phyloP scores from a whole-genome alignment of 23 red algal genomes.

The Cyanidiococcus yangmingshanensis region DNA sequence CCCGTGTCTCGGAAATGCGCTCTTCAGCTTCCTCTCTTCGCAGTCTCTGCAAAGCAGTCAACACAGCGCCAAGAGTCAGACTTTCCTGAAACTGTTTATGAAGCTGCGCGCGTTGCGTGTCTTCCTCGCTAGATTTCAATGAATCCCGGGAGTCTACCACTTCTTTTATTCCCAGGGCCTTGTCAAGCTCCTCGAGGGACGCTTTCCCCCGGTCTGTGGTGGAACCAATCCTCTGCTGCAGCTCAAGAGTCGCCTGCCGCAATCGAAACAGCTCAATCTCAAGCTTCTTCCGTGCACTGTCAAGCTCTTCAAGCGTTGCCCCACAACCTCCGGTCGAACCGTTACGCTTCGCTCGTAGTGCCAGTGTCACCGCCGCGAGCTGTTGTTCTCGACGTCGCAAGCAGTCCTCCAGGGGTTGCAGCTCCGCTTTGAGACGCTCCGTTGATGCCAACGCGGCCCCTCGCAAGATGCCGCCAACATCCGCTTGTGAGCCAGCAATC shows the following conservation, averaged over 20 bases:
- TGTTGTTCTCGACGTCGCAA: conserved; percentile 11
- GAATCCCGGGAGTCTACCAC: neutral
- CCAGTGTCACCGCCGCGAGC: neutral
- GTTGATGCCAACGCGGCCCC: neutral
- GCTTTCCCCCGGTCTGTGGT: neutral
- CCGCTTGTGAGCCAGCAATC: neutral
- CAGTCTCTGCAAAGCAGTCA: neutral
- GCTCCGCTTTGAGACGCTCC: neutral
- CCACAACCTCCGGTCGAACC: neutral
- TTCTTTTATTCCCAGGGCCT: neutral
- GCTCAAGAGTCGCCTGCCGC: neutral
- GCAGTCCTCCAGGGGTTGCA: neutral
- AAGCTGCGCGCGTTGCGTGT: neutral
- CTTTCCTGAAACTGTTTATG: neutral
- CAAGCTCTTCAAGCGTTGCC: neutral
- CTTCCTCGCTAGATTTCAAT: neutral
- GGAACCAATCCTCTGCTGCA: neutral
- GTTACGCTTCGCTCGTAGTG: neutral
- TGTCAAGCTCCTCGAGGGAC: neutral
- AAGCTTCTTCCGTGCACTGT: neutral
- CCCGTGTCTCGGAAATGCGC: neutral
- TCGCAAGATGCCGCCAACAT: neutral
- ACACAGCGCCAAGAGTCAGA: neutral
- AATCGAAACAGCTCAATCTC: neutral
- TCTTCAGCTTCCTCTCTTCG: neutral